Base-by-base conservation (phyloP, 2,329 filamentous ascomycete species). In the Nemania abortiva region DNA sequence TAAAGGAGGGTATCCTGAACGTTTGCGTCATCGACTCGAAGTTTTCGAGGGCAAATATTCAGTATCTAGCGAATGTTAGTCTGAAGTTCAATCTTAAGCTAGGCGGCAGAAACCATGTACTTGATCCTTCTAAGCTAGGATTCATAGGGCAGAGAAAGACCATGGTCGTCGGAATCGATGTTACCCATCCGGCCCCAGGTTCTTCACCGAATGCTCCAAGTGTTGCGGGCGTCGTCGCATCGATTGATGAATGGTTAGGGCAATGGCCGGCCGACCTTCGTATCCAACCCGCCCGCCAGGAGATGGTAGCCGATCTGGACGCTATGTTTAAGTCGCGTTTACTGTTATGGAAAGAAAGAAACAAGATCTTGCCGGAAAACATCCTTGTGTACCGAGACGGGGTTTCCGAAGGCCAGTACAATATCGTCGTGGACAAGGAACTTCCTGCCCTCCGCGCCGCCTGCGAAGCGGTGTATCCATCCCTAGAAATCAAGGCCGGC, bases 321-420 rank as follows among this genome's bases (percentile, higher is more conserved):
- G 11, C 6, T n/a, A 56, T 56, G 34, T 24, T 56, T 3, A 39
- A 42, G n/a, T 56, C 54, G 7, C 89, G 92, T 0, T 83, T 97
- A 0, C 74, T 78, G 7, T 80, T 92, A 1, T 97, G 92, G 91
- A 80, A 83, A 37, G 83, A 83, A 55, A 77, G 84, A 53, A 92
- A 93, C 77, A 80, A 83, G 3, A 73, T 76, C 0, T 82, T 90
- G 0, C 94, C 94, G 0, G 85, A 89, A 37, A 92, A 94, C 75
- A 91, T 97, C 53, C 81, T 98, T 70, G 87, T 97, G 55, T 98
- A 94, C 82, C 90, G 95, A 27, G 94, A 97, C 74, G 95, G 95
- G 45, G 93, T 97, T 0, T 96, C 93, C 0, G 94, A 97, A 75
- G 90, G 93, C 0, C 93, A 97, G 10, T 56, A 56, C 24, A 42